Conservation (phyloP, 2,329 filamentous ascomycete genomes). For the Hymenoscyphus occultus region DNA sequence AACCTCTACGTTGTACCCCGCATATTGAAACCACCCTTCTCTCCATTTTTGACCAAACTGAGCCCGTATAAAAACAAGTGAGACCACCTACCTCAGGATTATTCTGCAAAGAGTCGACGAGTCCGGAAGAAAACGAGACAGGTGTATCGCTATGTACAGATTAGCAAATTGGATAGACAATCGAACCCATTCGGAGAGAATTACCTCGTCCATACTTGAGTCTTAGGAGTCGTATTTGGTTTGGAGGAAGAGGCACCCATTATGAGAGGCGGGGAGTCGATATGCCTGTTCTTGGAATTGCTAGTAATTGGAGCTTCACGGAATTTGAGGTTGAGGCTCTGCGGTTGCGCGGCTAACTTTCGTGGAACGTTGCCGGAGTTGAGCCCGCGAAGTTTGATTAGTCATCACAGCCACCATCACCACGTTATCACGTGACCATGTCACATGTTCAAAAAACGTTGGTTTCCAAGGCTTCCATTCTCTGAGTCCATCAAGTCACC, state of each 20-base stretch:
- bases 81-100: slow-evolving; percentile 70
- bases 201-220: slow-evolving; percentile 35
- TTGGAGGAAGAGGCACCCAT: slow-evolving; percentile 36
- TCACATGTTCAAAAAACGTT: background rate
- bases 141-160: slow-evolving; percentile 51
- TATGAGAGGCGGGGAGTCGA: slow-evolving; percentile 18
- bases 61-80: background rate
- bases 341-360: background rate
- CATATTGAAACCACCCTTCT: background rate
- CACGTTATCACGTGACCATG: no score
- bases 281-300: slow-evolving; percentile 14
- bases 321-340: slow-evolving; percentile 22
- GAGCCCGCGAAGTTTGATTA: background rate
- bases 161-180: slow-evolving; percentile 14
- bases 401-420: background rate
- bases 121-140: slow-evolving; percentile 72
- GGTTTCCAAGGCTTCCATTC: no score
- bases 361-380: background rate
- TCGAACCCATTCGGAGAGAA: background rate
- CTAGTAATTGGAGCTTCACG: slow-evolving; percentile 13
- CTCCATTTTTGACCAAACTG: background rate
- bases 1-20: background rate
- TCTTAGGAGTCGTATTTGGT: slow-evolving; percentile 27
- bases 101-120: slow-evolving; percentile 78
- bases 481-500: no score